Evolutionary conservation across 768 basidiomycete species (phyloP), one percentile per base, ranked within the genome.

Genomic region (Amanita rubescens): DNA sequence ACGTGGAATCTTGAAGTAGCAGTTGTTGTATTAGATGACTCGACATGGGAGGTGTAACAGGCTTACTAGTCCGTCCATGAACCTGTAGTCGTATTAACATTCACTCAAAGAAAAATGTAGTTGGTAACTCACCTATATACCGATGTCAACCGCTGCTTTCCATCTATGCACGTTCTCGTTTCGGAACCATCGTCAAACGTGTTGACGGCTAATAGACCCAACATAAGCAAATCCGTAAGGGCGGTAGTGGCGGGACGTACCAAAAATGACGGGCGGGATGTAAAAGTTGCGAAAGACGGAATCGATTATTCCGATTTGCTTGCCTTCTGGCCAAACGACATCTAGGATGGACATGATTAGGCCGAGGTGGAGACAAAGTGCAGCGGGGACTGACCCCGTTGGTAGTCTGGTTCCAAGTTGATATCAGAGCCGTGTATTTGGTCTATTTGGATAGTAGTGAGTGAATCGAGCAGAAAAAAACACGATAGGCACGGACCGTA

Each of bases 271-370:
- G 0, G 86, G 86, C 0, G 87, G 87, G 6, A 89, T 74, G 58
- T 88, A 89, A 56, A 82, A 89, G 61, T 90, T 89, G 41, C 85
- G 81, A 55, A 87, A 79, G 10, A 90, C 74, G 1, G 85, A 87
- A 63, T 91, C 90, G 38, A 92, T 81, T 24, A 92, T 73, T 0
- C 80, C 79, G 19, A 83, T 77, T 64, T 90, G 87, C 65, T 90
- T 90, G 3, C 71, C 59, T 55, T 87, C 84, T 0, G 85, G 74
- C 90, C 89, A 92, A 1, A 92, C 90, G 35, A 91, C 80, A 44
- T 83, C 87, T 87, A 48, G 9, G 12, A 3, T 14, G 8, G 24
- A 14, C 3, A 39, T 55, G 39, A 12, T 51, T 8, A 33, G 7
- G 15, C 11, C 4, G 39, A 14, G 37, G 6, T 39, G 14, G 38